Evolutionary conservation across 139 green algal genomes (phyloP).

Genomic region (Picochlorum sp.): DNA sequence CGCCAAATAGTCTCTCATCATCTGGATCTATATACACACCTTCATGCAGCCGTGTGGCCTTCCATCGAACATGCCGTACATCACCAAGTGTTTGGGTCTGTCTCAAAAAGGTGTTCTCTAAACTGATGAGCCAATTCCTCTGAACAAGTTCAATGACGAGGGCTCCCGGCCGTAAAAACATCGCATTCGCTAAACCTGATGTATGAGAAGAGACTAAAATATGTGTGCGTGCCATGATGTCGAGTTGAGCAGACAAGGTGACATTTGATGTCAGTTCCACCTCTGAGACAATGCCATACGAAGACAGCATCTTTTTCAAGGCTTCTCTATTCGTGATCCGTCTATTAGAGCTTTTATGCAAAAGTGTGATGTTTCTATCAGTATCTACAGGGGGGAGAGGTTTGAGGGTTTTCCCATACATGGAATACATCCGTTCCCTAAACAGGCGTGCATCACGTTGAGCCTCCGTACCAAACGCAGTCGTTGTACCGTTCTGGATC

Average conservation of each 20-base stretch:
- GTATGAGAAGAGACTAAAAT: conserved; percentile 79
- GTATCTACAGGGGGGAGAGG: no score
- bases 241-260: conserved; percentile 66
- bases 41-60: conserved; percentile 58
- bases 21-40: conserved; percentile 59
- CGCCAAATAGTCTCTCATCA: conserved; percentile 43
- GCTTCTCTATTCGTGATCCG: conserved; percentile 68
- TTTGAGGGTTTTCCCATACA: not conserved
- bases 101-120: conserved; percentile 49
- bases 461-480: not conserved
- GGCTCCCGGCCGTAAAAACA: conserved; percentile 65
- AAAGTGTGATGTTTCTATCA: conserved; percentile 66
- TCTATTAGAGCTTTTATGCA: conserved; percentile 73
- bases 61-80: conserved; percentile 81
- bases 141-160: conserved; percentile 76
- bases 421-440: not conserved
- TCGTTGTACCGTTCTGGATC: conserved; percentile 55
- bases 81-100: conserved; percentile 72
- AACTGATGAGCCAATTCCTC: conserved; percentile 70
- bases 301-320: conserved; percentile 51
- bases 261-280: conserved; percentile 48
- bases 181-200: conserved; percentile 70
- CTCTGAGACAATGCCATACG: conserved; percentile 43
- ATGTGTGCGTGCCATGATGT: conserved; percentile 51
- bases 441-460: not conserved